These are phyloP conservation scores for Salix brachista DNA, from an alignment of 345 rosid species.

Conservation along the genomic window DNA sequence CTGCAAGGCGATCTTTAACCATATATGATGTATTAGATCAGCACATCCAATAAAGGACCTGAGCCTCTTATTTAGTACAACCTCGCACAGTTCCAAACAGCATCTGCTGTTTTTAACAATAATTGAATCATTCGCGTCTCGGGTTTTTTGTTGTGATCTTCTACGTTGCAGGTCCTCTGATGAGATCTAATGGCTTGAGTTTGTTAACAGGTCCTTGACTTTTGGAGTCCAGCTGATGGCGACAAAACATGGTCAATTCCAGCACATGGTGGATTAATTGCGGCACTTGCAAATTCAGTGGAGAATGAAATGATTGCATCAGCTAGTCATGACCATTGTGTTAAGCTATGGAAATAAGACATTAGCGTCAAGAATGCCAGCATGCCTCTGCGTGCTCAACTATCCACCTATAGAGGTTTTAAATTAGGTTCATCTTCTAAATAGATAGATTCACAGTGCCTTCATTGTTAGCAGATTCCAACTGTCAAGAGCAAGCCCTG, in stretches of 20 bases:
- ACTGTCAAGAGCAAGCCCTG: background rate
- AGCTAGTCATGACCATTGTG: constrained; percentile 31
- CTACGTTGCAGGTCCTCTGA: background rate
- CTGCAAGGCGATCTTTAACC: no score
- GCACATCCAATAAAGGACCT: no score
- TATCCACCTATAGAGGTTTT: background rate
- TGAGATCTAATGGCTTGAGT: background rate
- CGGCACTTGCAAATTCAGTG: constrained; percentile 20
- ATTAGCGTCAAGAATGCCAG: background rate
- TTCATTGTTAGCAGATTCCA: background rate
- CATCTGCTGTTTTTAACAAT: no score
- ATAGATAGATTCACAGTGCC: background rate
- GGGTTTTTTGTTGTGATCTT: background rate
- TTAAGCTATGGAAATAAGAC: constrained; percentile 32
- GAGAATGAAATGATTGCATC: constrained; percentile 29
- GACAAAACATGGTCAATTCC: constrained; percentile 13
- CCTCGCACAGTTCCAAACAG: no score
- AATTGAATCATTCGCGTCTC: background rate
- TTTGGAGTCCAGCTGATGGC: constrained; percentile 35
- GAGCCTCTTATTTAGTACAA: no score
- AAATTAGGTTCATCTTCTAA: background rate
- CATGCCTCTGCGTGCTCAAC: background rate
- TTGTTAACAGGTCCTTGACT: constrained; percentile 23
- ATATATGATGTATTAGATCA: no score
- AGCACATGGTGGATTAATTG: constrained; percentile 27